Conservation (phyloP, 192 early-diverging fungal genomes). For the Coemansia sp. region DNA sequence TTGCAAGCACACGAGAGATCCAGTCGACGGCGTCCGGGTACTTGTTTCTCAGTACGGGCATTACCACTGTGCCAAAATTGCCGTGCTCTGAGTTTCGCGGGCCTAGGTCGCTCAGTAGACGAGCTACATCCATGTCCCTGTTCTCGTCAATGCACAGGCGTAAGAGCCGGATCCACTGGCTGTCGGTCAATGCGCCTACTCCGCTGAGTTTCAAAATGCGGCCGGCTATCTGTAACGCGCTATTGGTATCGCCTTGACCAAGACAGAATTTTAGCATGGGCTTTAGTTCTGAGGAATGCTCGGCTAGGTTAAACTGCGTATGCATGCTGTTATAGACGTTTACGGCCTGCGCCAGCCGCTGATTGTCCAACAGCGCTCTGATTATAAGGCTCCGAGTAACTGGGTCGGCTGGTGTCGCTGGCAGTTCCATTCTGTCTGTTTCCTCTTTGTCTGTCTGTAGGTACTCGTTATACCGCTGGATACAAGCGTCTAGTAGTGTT, state of each 20-base stretch:
- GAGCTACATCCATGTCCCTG: neutral
- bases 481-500: constrained; percentile 19
- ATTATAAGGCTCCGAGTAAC: constrained; percentile 33
- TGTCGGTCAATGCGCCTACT: neutral
- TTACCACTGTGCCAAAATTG: neutral
- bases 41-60: constrained; percentile 1
- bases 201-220: constrained; percentile 18
- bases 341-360: constrained; percentile 24
- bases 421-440: neutral
- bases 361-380: constrained; percentile 21
- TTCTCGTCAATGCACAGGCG: neutral
- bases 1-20: neutral
- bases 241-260: neutral
- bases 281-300: constrained; percentile 7
- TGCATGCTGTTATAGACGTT: constrained; percentile 20
- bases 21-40: neutral
- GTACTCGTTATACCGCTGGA: neutral
- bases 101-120: neutral
- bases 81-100: neutral
- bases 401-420: constrained; percentile 26
- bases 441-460: neutral
- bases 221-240: constrained; percentile 1
- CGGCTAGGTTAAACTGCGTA: constrained; percentile 6
- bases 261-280: constrained; percentile 18
- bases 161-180: constrained; percentile 19